A percentile compares a stretch with the other conserved stretches of the same genome.
These are phyloP conservation scores for Alternaria ventricosa DNA, from an alignment of 2,329 filamentous ascomycete genomes.

Conservation along the genomic window DNA sequence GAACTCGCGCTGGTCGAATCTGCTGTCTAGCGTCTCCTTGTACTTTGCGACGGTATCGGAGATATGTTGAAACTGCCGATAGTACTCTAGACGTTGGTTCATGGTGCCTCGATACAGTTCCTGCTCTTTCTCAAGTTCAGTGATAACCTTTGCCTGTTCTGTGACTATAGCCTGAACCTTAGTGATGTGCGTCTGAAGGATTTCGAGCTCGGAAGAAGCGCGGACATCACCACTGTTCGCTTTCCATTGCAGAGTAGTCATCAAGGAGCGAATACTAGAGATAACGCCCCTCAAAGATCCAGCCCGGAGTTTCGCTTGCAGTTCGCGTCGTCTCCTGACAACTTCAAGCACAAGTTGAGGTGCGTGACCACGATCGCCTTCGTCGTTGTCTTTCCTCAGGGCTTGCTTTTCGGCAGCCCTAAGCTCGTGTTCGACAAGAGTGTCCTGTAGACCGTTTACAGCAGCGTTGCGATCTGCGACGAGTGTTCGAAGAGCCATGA, in stretches of 20 bases:
- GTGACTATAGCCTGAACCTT: constrained; percentile 61
- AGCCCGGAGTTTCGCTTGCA: constrained; percentile 59
- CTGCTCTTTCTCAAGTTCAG: constrained; percentile 70
- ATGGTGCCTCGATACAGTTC: constrained; percentile 78
- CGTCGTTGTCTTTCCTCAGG: constrained; percentile 59
- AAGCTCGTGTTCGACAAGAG: constrained; percentile 76
- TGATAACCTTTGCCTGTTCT: constrained; percentile 60
- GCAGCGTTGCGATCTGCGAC: constrained; percentile 80
- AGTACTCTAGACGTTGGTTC: constrained; percentile 88
- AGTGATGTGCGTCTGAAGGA: constrained; percentile 69
- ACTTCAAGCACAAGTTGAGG: constrained; percentile 69
- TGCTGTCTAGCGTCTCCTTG: constrained; percentile 67
- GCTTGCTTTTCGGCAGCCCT: constrained; percentile 67
- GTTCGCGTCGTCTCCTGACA: constrained; percentile 54
- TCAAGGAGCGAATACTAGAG: constrained; percentile 70
- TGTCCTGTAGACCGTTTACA: constrained; percentile 78
- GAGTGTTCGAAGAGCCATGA: constrained; percentile 75
- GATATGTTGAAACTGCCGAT: constrained; percentile 87
- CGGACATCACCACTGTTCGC: constrained; percentile 61
- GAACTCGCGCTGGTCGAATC: constrained; percentile 60
- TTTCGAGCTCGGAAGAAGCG: constrained; percentile 66
- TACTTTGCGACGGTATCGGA: constrained; percentile 84
- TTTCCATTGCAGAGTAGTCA: constrained; percentile 66
- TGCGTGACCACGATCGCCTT: constrained; percentile 66
- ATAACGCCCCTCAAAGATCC: constrained; percentile 75